Conservation (phyloP, 2,329 filamentous ascomycete species). For the Leptographium radiaticola region DNA sequence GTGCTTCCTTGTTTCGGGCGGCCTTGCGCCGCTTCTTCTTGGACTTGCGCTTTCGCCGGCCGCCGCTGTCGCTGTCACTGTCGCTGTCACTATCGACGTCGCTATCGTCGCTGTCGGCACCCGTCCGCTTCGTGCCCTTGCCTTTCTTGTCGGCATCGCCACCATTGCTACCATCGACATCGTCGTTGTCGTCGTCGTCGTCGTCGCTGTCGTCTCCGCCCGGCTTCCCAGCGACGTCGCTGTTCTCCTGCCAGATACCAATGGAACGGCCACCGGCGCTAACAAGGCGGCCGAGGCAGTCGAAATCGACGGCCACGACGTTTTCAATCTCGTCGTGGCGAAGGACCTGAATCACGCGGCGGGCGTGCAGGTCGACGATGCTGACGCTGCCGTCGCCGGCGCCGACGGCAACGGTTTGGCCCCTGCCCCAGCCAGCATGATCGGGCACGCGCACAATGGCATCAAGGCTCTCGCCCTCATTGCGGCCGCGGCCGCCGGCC, state of each 20-base stretch:
- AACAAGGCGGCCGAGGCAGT: constrained; percentile 75
- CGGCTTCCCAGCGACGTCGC: constrained; percentile 28
- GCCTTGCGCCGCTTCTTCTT: constrained; percentile 17
- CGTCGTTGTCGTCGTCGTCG: constrained; percentile 31
- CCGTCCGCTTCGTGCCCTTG: neutral
- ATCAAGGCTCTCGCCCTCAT: constrained; percentile 67
- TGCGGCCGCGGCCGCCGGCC: constrained; percentile 37
- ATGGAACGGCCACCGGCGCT: constrained; percentile 75
- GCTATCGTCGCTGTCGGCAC: constrained; percentile 28
- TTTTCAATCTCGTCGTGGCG: constrained; percentile 82
- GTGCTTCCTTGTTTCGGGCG: constrained; percentile 13
- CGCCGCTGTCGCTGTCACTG: constrained; percentile 18
- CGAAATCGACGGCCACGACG: constrained; percentile 71
- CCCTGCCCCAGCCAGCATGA: constrained; percentile 43
- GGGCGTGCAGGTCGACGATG: constrained; percentile 60
- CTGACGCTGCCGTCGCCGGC: constrained; percentile 68
- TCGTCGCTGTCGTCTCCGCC: constrained; percentile 28
- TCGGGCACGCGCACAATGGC: constrained; percentile 61
- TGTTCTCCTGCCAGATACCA: constrained; percentile 78
- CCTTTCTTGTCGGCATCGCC: constrained; percentile 14
- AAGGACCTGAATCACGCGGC: constrained; percentile 55
- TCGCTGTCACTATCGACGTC: constrained; percentile 16
- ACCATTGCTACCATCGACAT: constrained; percentile 5
- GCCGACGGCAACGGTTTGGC: constrained; percentile 67
- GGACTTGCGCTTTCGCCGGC: constrained; percentile 16